Conservation (phyloP, 331 rosid genomes). For the Cydonia oblonga region DNA sequence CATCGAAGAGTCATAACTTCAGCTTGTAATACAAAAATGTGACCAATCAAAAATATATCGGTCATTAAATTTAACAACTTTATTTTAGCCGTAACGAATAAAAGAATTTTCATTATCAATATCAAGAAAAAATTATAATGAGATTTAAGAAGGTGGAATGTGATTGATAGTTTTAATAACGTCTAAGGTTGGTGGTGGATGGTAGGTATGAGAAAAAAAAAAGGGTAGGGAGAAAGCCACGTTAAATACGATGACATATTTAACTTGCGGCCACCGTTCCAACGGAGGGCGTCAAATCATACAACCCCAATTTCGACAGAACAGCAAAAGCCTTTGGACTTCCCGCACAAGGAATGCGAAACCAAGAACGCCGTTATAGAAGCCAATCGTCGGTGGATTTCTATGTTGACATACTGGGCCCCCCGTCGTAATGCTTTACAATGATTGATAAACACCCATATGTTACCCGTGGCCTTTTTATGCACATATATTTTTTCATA, state of each 20-base stretch:
- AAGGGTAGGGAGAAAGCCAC: background rate
- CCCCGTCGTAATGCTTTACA: background rate
- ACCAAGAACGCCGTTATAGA: background rate
- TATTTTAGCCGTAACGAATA: background rate
- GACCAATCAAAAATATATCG: too few species aligned
- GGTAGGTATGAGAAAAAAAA: background rate
- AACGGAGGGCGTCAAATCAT: background rate
- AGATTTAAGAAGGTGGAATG: background rate
- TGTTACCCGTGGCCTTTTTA: background rate
- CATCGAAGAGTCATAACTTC: too few species aligned
- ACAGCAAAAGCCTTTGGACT: background rate
- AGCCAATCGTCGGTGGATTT: background rate
- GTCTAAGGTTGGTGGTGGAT: background rate
- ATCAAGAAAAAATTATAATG: background rate
- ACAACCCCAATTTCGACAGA: background rate
- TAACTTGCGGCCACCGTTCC: background rate
- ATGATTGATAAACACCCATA: background rate
- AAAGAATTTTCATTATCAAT: background rate
- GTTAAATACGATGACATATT: background rate
- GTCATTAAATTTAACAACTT: too few species aligned
- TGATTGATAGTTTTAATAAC: background rate
- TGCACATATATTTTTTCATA: too few species aligned
- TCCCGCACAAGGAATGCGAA: too few species aligned
- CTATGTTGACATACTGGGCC: background rate
- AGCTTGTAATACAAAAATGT: too few species aligned